phyloP scores from a whole-genome alignment of 1,284 basidiomycete species.

The Trametes sp. region DNA sequence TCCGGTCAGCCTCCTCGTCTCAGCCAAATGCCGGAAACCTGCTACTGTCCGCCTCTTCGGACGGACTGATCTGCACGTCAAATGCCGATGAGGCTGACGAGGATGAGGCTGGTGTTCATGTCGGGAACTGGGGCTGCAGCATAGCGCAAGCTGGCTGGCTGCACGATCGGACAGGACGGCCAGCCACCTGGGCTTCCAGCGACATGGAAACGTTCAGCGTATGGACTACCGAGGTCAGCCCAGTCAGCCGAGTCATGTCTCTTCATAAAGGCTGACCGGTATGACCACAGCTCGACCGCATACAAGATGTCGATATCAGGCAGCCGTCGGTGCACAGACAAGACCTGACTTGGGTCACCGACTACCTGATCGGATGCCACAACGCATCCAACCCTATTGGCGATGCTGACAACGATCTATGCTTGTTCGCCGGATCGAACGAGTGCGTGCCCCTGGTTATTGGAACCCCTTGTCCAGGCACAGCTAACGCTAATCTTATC shows the following conservation, averaged over 20 bases:
- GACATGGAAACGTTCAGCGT: slow-evolving; percentile 87
- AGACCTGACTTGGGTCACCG: slow-evolving; percentile 48
- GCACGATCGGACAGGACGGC: slow-evolving; percentile 39
- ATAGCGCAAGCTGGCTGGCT: slow-evolving; percentile 79
- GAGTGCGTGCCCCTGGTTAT: slow-evolving; percentile 38
- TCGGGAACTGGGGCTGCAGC: slow-evolving; percentile 80
- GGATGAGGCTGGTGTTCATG: slow-evolving; percentile 73
- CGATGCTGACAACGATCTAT: slow-evolving; percentile 41
- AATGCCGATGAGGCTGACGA: slow-evolving; percentile 75
- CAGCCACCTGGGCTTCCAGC: slow-evolving; percentile 72
- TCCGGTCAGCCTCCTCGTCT: slow-evolving; percentile 33
- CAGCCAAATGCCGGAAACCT: slow-evolving; percentile 37
- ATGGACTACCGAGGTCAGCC: slow-evolving; percentile 72
- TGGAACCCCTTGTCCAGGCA: background rate
- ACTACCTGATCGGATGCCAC: slow-evolving; percentile 49
- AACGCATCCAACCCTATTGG: slow-evolving; percentile 34
- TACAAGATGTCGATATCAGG: slow-evolving; percentile 45
- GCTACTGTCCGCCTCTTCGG: slow-evolving; percentile 74
- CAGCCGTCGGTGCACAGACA: slow-evolving; percentile 46
- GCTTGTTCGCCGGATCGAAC: slow-evolving; percentile 48
- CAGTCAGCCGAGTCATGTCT: background rate
- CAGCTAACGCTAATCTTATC: background rate
- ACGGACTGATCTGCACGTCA: slow-evolving; percentile 74
- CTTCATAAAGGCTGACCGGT: background rate
- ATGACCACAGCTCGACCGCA: slow-evolving; percentile 42